Evolutionary conservation across 805 yeast genomes (phyloP).

Genomic region (Candida morakotiae): DNA sequence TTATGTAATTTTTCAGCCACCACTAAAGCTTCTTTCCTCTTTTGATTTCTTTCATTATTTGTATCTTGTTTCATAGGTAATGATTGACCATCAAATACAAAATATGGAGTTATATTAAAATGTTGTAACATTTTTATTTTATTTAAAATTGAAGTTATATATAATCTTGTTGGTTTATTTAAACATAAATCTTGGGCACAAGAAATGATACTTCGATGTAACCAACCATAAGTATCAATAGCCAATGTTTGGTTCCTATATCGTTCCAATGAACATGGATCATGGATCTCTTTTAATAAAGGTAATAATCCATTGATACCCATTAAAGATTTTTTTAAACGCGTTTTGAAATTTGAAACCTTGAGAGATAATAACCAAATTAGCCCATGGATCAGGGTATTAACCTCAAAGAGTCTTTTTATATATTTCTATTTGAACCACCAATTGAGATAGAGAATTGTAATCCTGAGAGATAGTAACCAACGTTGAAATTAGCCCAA

Average conservation of each 20-base stretch:
- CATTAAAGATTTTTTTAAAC: too few species aligned
- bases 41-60: slow-evolving; percentile 56
- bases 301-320: slow-evolving; percentile 83
- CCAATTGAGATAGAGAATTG: slow-evolving; percentile 37
- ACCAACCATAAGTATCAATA: slow-evolving; percentile 96
- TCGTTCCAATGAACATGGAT: slow-evolving; percentile 49
- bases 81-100: slow-evolving; percentile 92
- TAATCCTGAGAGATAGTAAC: slow-evolving; percentile 35
- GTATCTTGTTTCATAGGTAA: slow-evolving; percentile 76
- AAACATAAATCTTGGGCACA: slow-evolving; percentile 82
- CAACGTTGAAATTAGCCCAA: slow-evolving; percentile 40
- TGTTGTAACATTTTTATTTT: slow-evolving; percentile 61
- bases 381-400: too few species aligned
- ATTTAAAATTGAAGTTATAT: slow-evolving; percentile 64
- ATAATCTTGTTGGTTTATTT: slow-evolving; percentile 66
- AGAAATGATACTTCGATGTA: slow-evolving; percentile 77
- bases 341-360: too few species aligned
- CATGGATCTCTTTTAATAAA: slow-evolving; percentile 71
- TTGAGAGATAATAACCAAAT: too few species aligned
- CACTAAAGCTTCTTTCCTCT: slow-evolving; percentile 53
- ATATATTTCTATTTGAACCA: too few species aligned
- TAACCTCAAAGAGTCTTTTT: too few species aligned
- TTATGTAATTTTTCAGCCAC: slow-evolving; percentile 50
- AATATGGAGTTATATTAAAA: slow-evolving; percentile 72
- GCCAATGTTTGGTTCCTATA: slow-evolving; percentile 78